Conservation (phyloP, 192 early-diverging fungal genomes). For the Podila epicladia region DNA sequence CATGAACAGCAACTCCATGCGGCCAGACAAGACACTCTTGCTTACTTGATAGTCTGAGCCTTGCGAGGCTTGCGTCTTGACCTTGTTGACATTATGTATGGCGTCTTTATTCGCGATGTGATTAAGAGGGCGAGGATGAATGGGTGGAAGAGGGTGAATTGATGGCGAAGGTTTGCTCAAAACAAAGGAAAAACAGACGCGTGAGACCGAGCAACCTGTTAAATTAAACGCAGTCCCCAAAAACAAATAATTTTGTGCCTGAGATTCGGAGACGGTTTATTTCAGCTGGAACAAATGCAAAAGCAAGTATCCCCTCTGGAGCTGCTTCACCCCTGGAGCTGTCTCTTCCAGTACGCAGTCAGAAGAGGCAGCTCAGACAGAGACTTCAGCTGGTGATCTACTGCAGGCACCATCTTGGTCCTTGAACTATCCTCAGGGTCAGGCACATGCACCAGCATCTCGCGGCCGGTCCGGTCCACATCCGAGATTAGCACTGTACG, state of each 20-base stretch:
- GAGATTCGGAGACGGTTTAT: neutral
- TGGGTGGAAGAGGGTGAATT: no score
- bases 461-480: slow-evolving; percentile 23
- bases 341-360: slow-evolving; percentile 15
- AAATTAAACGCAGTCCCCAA: neutral
- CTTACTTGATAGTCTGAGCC: slow-evolving; percentile 36
- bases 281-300: neutral
- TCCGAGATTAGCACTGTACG: slow-evolving; percentile 35
- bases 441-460: slow-evolving; percentile 21
- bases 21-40: neutral
- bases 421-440: neutral
- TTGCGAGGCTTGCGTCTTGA: slow-evolving; percentile 46
- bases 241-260: neutral
- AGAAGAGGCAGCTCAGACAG: slow-evolving; percentile 25
- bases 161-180: no score
- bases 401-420: slow-evolving; percentile 13
- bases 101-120: no score
- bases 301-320: neutral
- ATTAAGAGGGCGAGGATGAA: no score
- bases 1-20: neutral
- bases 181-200: no score
- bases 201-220: no score
- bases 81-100: slow-evolving; percentile 26
- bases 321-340: neutral
- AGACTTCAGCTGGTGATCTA: slow-evolving; percentile 33